phyloP scores from a whole-genome alignment of 768 basidiomycete genomes.

The Chlorophyllum brunneum region DNA sequence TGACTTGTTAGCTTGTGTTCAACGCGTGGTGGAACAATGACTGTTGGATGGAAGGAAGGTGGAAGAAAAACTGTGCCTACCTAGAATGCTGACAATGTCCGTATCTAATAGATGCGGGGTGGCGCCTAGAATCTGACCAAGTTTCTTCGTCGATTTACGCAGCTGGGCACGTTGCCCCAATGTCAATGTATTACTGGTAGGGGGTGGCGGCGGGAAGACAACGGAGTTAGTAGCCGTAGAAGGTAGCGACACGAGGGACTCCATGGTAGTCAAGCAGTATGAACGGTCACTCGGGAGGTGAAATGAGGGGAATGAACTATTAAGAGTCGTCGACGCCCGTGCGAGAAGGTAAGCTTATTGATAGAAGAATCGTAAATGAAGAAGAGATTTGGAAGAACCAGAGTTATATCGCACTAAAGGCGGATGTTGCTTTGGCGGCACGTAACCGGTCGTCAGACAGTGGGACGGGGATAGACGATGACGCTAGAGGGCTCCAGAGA shows the following conservation, averaged over 20 bases:
- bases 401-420: constrained; percentile 2
- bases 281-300: not conserved
- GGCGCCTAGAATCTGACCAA: constrained; percentile 53
- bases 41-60: not conserved
- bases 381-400: constrained; percentile 1
- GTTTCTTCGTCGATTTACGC: constrained; percentile 54
- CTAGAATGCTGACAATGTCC: constrained; percentile 11
- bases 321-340: not conserved
- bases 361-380: not conserved
- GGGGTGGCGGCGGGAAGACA: constrained; percentile 47
- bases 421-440: not conserved
- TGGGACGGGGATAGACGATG: not conserved
- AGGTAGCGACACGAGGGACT: constrained; percentile 14
- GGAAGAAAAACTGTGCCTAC: constrained; percentile 16
- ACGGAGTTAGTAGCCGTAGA: constrained; percentile 22
- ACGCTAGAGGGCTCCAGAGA: constrained; percentile 10
- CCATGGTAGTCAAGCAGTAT: constrained; percentile 12
- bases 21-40: not conserved
- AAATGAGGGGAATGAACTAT: not conserved
- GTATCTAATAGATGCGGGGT: constrained; percentile 55
- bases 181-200: constrained; percentile 54
- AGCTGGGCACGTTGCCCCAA: constrained; percentile 50
- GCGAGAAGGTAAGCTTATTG: constrained; percentile 8
- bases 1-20: not conserved
- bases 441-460: not conserved